These are phyloP conservation scores for Silene coronaria DNA, from an alignment of 179 eudicot species.

Conservation along the genomic window DNA sequence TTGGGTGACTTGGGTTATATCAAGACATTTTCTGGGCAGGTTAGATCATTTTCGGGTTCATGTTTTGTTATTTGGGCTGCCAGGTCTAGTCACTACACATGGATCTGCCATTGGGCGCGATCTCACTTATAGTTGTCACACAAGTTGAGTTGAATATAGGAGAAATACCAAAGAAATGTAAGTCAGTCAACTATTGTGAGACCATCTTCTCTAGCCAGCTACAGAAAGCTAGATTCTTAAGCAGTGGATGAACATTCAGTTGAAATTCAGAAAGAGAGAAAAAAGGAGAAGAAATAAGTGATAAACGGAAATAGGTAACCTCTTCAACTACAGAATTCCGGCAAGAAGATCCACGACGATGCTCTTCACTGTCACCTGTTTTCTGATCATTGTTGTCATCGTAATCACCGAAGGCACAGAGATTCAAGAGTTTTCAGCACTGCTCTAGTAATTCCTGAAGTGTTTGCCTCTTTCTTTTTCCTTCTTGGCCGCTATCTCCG, in stretches of 20 bases:
- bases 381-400: not conserved
- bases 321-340: not conserved
- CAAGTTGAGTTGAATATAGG: too few species aligned
- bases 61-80: too few species aligned
- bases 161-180: too few species aligned
- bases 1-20: too few species aligned
- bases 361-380: not conserved
- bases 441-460: not conserved
- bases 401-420: not conserved
- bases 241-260: not conserved
- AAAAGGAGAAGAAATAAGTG: not conserved
- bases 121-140: too few species aligned
- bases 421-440: not conserved
- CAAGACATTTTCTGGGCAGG: too few species aligned
- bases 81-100: too few species aligned
- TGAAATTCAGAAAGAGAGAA: not conserved
- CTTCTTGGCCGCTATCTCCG: not conserved
- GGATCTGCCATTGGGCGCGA: too few species aligned
- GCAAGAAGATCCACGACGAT: not conserved
- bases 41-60: too few species aligned
- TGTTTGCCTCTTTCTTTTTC: not conserved
- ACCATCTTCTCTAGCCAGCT: too few species aligned
- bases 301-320: not conserved
- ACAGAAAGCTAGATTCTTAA: too few species aligned
- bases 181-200: too few species aligned